Conservation (phyloP, 2,329 filamentous ascomycete genomes). For the Neonectria magnoliae region DNA sequence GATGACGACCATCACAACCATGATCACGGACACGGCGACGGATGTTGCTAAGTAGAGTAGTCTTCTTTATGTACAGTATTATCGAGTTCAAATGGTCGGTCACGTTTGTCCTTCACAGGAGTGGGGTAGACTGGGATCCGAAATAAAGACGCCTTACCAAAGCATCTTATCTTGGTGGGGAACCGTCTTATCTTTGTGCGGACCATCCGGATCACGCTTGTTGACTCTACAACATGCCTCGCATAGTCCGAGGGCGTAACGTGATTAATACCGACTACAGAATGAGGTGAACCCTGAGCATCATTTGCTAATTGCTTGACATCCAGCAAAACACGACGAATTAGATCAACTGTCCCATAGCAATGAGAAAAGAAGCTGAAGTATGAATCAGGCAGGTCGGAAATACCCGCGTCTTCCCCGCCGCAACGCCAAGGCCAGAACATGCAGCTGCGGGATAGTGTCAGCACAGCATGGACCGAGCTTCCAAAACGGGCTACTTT, state of each 20-base stretch:
- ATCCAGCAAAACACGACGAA: too few species aligned
- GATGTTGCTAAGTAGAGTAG: neutral
- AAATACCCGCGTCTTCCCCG: neutral
- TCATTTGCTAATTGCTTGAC: neutral
- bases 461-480: neutral
- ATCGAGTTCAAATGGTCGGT: neutral
- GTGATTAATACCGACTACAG: too few species aligned
- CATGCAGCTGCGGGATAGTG: neutral
- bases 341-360: neutral
- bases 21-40: conserved; percentile 11
- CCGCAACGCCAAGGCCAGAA: neutral
- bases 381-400: neutral
- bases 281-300: neutral
- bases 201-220: neutral
- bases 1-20: conserved; percentile 28
- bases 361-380: neutral
- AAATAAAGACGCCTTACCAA: too few species aligned
- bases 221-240: too few species aligned
- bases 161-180: too few species aligned
- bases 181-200: neutral
- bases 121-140: too few species aligned
- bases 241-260: too few species aligned
- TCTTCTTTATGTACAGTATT: neutral
- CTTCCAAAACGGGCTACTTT: neutral
- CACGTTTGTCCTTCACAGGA: neutral